Evolutionary conservation across 495 filamentous ascomycete genomes (phyloP), one percentile per base, ranked within the genome.

Genomic region (Daldinia concentrica): DNA sequence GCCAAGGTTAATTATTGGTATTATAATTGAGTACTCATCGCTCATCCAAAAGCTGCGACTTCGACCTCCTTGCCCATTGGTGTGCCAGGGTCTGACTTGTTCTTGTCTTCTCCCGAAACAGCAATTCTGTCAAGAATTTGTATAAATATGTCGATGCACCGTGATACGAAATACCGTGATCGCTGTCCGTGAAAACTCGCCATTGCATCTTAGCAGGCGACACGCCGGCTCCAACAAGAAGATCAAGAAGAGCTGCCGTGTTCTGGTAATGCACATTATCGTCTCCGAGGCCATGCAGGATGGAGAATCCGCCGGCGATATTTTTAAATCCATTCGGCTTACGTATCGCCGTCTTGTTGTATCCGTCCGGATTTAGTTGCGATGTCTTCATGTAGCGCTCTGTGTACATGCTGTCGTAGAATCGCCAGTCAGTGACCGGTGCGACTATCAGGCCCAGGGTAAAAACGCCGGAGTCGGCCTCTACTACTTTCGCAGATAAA

Each of bases 211-310:
- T 86, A 51, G 83, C 80, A 19, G 86, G 85, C 5, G 77, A 79
- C 1, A 89, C 83, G 0, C 80, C 80, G 1, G 73, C 83, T 1
- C 77, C 79, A 55, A 86, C 81, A 1, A 89, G 72, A 5, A 84
- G 70, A 70, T 89, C 87, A 0, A 84, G 76, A 22, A 89, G 70
- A 17, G 78, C 86, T 0, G 86, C 86, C 4, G 80, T 72, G 61
- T 89, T 83, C 76, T 89, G 86, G 60, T 87, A 88, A 64, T 89
- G 86, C 12, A 89, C 87, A 54, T 89, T 89, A 70, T 88, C 87
- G 59, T 89, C 87, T 1, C 85, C 86, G 0, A 84, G 84, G 6
- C 86, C 87, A 63, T 89, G 87, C 69, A 85, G 81, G 26, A 89
- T 76, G 4, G 86, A 43, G 60, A 88, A 82, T 8, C 82, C 82